These are phyloP conservation scores for Clonostachys chloroleuca DNA, from an alignment of 2,329 filamentous ascomycete species.

Conservation along the genomic window DNA sequence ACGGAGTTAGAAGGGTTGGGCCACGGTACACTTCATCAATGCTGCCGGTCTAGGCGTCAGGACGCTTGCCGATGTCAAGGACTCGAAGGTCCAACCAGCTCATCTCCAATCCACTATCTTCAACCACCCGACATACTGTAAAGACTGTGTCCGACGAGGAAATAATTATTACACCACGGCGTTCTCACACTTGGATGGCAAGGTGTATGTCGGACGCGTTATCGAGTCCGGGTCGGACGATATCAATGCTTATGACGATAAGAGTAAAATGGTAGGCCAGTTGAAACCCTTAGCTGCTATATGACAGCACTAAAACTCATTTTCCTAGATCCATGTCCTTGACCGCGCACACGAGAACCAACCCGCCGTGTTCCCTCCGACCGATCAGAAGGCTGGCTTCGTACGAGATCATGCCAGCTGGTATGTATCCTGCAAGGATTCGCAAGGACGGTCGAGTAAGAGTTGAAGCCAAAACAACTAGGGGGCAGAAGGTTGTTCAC, in stretches of 20 bases:
- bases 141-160: background rate
- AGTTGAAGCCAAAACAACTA: background rate
- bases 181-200: background rate
- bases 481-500: background rate
- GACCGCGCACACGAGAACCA: background rate
- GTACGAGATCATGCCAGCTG: background rate
- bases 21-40: constrained; percentile 10
- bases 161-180: background rate
- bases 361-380: background rate
- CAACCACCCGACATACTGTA: background rate
- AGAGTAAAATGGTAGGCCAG: background rate
- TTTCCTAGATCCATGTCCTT: background rate
- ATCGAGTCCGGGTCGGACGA: background rate
- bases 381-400: background rate
- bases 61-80: constrained; percentile 5
- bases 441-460: background rate
- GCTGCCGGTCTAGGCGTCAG: constrained; percentile 3
- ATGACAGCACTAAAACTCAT: background rate
- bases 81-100: background rate
- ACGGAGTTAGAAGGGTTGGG: constrained; percentile 4
- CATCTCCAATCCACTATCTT: background rate
- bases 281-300: background rate
- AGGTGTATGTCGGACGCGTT: background rate
- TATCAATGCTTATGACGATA: background rate
- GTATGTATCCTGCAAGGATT: background rate